Base-by-base conservation (phyloP, 2,329 filamentous ascomycete species). In the Penicillium palitans region DNA sequence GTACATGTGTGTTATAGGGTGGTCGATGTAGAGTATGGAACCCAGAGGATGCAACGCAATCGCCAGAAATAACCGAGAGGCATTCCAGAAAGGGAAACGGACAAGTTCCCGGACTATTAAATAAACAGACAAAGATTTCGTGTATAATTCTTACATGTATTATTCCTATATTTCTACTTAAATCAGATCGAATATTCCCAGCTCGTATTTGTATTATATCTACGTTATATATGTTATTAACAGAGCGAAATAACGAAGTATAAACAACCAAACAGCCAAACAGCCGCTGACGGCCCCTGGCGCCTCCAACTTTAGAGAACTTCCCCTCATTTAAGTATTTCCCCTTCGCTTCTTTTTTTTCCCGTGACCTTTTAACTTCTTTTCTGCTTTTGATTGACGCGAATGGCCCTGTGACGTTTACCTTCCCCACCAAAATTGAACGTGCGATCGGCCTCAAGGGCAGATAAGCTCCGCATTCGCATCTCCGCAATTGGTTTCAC, bases 391-490 rank as follows among this genome's bases (percentile, higher is more conserved):
- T 41, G 27, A 44, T 21, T 45, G 29, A 44, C 19, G 33, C 33
- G 42, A 52, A 51, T 57, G 31, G 31, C 15, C 15, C 46, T 37
- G 62, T 67, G 66, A 68, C 63, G 66, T 68, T 42, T 31, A 24
- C 51, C 29, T 37, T 66, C 63, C 59, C 64, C 66, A 61, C 62
- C 57, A 56, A 55, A 50, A 33, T 35, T 40, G 19, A 64, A 62
- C 59, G 57, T 59, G 66, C 62, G 66, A 68, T 67, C 65, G 62
- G 60, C 65, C 60, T 65, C 10, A 59, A 61, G 58, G 62, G 62
- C 66, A 66, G 67, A 70, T 66, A 65, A 68, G 66, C 65, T 67
- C 66, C 68, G 67, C 68, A 68, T 66, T 59, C 59, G n/a, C 61
- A 57, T 61, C 67, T 69, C 63, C 67, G 66, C 67, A 68, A 68